Conservation (phyloP, 257 asterid genomes). For the Fraxinus quadrangulata region DNA sequence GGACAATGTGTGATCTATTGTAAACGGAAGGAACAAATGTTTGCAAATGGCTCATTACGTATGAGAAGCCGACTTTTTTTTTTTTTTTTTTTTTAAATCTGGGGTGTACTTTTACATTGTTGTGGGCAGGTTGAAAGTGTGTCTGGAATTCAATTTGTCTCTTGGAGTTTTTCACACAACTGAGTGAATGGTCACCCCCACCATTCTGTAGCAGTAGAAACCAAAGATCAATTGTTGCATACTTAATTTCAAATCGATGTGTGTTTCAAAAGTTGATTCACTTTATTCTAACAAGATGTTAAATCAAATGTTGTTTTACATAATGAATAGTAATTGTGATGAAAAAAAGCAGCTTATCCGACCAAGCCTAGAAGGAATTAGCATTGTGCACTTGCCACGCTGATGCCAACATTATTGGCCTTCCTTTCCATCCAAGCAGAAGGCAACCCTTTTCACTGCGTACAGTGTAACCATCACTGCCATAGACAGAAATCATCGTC, state of each 20-base stretch:
- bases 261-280: neutral
- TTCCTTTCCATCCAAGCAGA: conserved; percentile 72
- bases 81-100: too few species aligned
- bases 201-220: neutral
- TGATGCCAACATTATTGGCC: conserved; percentile 60
- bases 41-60: neutral
- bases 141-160: neutral
- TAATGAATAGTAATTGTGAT: conserved; percentile 6
- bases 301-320: neutral
- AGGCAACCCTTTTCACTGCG: conserved; percentile 53
- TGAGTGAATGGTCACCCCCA: neutral
- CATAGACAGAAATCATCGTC: conserved; percentile 41
- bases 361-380: conserved; percentile 16
- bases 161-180: neutral
- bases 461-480: conserved; percentile 50
- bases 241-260: neutral
- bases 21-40: conserved; percentile 4
- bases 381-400: conserved; percentile 46
- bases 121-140: neutral
- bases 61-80: too few species aligned
- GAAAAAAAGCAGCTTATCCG: neutral
- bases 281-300: neutral
- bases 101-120: too few species aligned
- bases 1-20: conserved; percentile 9
- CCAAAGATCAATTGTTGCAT: neutral